Percentiles rank a stretch among this genome's conserved stretches.
Evolutionary conservation across 768 basidiomycete species (phyloP).

Genomic region (Asterophora lycoperdoides): DNA sequence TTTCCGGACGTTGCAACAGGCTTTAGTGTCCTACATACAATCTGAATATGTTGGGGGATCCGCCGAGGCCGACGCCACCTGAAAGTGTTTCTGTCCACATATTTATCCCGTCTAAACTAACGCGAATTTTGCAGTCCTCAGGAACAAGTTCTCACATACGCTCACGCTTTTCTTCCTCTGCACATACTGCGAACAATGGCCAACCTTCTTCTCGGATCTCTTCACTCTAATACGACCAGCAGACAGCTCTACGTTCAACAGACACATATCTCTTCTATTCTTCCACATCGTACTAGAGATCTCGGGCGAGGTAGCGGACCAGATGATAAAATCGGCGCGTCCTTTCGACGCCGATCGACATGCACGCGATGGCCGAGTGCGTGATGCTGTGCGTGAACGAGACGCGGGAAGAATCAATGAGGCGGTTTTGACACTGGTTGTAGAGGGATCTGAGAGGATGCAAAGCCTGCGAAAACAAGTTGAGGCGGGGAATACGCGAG

Average conservation of each 20-base stretch:
- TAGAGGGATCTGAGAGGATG: constrained; percentile 64
- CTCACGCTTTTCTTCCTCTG: constrained; percentile 85
- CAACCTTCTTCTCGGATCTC: constrained; percentile 76
- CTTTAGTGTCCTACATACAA: constrained; percentile 77
- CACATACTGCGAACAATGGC: constrained; percentile 84
- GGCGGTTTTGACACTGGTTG: constrained; percentile 79
- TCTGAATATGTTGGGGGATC: constrained; percentile 84
- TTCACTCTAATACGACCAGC: constrained; percentile 67
- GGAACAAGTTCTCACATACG: constrained; percentile 94
- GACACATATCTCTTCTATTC: constrained; percentile 82
- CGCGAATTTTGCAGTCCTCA: constrained; percentile 52
- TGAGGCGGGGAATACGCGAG: constrained; percentile 39
- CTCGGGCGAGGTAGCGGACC: constrained; percentile 95
- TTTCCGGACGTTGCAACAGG: constrained; percentile 69
- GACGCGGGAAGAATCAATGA: constrained; percentile 87
- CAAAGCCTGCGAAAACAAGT: constrained; percentile 45
- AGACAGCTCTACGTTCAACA: constrained; percentile 66
- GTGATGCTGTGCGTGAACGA: constrained; percentile 86
- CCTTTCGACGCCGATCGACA: constrained; percentile 66
- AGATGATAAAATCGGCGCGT: constrained; percentile 85
- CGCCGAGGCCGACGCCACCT: constrained; percentile 76
- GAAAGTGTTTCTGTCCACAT: constrained; percentile 45
- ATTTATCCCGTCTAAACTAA: constrained; percentile 12
- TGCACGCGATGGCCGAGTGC: constrained; percentile 74
- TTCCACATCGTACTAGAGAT: constrained; percentile 93